These are phyloP conservation scores for Buxus sempervirens DNA, from an alignment of 164 flowering plant species.

Conservation along the genomic window DNA sequence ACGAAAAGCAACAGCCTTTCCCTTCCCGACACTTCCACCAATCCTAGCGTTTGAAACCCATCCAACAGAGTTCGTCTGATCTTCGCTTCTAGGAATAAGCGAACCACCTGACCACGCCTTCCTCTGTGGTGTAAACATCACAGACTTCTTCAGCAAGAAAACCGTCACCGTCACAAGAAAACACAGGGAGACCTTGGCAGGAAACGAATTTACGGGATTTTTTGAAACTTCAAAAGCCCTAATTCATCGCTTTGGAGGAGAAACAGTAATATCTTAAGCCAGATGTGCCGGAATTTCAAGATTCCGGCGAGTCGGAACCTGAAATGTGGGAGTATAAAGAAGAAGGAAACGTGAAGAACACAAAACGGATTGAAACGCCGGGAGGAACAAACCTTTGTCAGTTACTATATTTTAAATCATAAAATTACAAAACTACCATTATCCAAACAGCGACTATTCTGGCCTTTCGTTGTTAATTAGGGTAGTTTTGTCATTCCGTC, in stretches of 20 bases:
- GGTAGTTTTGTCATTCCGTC: neutral
- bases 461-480: neutral
- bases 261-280: conserved; percentile 25
- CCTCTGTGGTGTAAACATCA: conserved; percentile 82
- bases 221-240: neutral
- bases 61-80: conserved; percentile 25
- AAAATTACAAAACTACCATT: too few species aligned
- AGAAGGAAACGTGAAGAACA: too few species aligned
- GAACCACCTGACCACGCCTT: conserved; percentile 38
- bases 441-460: too few species aligned
- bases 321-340: conserved; percentile 35
- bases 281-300: conserved; percentile 47
- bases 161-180: conserved; percentile 3
- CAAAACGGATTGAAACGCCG: too few species aligned
- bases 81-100: conserved; percentile 27
- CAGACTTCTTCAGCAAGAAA: neutral
- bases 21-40: conserved; percentile 27
- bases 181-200: conserved; percentile 11
- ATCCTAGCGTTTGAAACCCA: conserved; percentile 21
- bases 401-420: too few species aligned
- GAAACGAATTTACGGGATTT: neutral
- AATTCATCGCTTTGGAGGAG: neutral
- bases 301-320: conserved; percentile 39
- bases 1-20: conserved; percentile 40
- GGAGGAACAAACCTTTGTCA: too few species aligned